phyloP scores from a whole-genome alignment of 495 filamentous ascomycete genomes.

The Penicillium daleae region DNA sequence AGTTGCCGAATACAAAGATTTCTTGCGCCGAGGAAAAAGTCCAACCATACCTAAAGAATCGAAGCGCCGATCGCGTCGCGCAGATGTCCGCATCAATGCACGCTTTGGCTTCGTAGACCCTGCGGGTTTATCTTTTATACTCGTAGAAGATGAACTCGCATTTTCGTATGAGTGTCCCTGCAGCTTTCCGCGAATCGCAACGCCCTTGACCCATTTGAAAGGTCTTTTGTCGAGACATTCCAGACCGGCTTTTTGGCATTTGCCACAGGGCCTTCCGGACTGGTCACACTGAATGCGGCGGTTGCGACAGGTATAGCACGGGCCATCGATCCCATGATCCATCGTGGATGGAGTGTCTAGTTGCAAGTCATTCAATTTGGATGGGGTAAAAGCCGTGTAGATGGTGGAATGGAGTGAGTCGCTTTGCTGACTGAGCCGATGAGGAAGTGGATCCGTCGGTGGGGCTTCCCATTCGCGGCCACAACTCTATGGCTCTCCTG shows the following conservation, averaged over 20 bases:
- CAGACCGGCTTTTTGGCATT: conserved; percentile 50
- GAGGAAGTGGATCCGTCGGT: neutral
- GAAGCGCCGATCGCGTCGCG: neutral
- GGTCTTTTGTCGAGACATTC: conserved; percentile 57
- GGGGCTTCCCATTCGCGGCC: conserved; percentile 8
- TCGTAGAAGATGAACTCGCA: conserved; percentile 2
- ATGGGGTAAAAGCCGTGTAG: conserved; percentile 7
- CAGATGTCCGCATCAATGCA: neutral
- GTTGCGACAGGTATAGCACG: conserved; percentile 57
- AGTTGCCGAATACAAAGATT: too few relatives aligned
- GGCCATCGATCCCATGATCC: conserved; percentile 14
- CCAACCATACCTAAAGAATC: neutral
- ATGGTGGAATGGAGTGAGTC: neutral
- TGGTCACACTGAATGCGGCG: conserved; percentile 59
- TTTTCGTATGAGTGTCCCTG: conserved; percentile 25
- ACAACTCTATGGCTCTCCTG: neutral
- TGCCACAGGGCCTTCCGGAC: conserved; percentile 34
- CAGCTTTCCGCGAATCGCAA: conserved; percentile 50
- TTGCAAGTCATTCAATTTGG: conserved; percentile 3
- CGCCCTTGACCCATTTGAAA: conserved; percentile 48
- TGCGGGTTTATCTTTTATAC: neutral
- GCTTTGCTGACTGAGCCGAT: conserved; percentile 17
- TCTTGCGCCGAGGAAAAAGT: neutral
- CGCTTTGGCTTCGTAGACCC: neutral
- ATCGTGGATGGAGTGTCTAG: conserved; percentile 11